These are phyloP conservation scores for Chenopodium berlandieri DNA, from an alignment of 148 eudicot genomes.

Conservation along the genomic window DNA sequence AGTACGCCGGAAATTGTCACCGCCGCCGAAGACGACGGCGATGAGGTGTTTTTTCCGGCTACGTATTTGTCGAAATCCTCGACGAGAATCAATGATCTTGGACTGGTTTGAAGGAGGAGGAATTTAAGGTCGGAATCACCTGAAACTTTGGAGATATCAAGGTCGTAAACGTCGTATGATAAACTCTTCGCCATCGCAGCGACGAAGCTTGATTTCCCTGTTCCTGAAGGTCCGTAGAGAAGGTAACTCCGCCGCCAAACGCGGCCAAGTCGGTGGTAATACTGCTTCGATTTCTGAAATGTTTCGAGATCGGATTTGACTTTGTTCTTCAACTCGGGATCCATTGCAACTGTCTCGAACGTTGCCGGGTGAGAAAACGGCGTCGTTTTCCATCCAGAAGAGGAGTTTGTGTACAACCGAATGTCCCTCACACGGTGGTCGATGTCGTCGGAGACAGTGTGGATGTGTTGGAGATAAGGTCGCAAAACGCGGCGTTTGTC, in stretches of 20 bases:
- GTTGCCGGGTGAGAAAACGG: constrained; percentile 77
- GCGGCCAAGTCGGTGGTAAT: constrained; percentile 74
- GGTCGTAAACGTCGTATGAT: constrained; percentile 66
- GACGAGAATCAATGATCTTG: constrained; percentile 56
- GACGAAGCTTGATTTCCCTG: constrained; percentile 88
- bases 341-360: constrained; percentile 70
- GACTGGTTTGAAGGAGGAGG: constrained; percentile 51
- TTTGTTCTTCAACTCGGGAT: constrained; percentile 56
- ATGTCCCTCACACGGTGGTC: constrained; percentile 39
- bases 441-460: constrained; percentile 57
- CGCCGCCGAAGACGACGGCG: constrained; percentile 1
- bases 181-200: constrained; percentile 71
- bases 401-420: constrained; percentile 37
- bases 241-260: constrained; percentile 88
- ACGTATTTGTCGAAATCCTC: constrained; percentile 72
- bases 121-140: constrained; percentile 62
- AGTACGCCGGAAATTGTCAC: constrained; percentile 51
- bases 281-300: constrained; percentile 63
- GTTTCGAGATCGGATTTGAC: constrained; percentile 64
- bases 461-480: constrained; percentile 73
- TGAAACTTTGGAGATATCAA: constrained; percentile 50
- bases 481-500: constrained; percentile 70
- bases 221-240: constrained; percentile 90
- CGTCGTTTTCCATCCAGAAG: constrained; percentile 47
- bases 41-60: neutral